Evolutionary conservation across 116 monocot species (phyloP), one percentile per base, ranked within the genome.

Genomic region (Trichopus zeylanicus): DNA sequence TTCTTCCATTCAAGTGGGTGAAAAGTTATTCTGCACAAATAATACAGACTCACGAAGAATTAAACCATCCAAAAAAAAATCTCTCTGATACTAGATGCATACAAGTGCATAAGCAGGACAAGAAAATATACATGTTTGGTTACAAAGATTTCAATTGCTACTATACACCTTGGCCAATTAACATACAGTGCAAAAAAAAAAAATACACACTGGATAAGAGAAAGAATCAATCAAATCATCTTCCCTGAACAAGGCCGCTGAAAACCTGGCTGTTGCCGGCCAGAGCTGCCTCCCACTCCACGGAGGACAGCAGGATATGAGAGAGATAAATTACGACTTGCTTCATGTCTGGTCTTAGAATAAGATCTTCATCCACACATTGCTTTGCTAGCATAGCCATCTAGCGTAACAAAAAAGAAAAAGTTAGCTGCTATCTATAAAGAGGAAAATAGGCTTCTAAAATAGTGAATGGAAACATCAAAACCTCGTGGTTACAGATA

Each of bases 241-340:
- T 91, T 71, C 97, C 97, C 55, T 91, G 88, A 19, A 91, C 87
- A 48, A 98, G 85, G 18, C 91, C 97, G 30, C 91, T 98, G 59
- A 98, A 98, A 64, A 91, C 85, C 71, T 98, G 97, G 74, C 97
- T 98, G 53, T 82, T 91, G 67, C 97, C 91, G 3, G 91, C 97
- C 42, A 88, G 66, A 0, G 88, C 64, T 1, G 97, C 75, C 46
- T 98, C 97, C 97, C 97, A 98, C 73, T 98, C 97, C 34, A 98
- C 70, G 5, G 97, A 98, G 5, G 97, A 98, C 42, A 91, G 55
- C 46, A 98, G 66, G 31, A 98, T 82, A 19, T 98, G 87, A 3
- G 97, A 84, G 9, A 98, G 71, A 7, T 85, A 74, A 39, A 91
- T 91, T 47, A 98, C 97, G 24, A 82, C 84, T 62, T 91, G 91